These are phyloP conservation scores for Barnettozyma salicaria DNA, from an alignment of 805 yeast species.

Conservation along the genomic window DNA sequence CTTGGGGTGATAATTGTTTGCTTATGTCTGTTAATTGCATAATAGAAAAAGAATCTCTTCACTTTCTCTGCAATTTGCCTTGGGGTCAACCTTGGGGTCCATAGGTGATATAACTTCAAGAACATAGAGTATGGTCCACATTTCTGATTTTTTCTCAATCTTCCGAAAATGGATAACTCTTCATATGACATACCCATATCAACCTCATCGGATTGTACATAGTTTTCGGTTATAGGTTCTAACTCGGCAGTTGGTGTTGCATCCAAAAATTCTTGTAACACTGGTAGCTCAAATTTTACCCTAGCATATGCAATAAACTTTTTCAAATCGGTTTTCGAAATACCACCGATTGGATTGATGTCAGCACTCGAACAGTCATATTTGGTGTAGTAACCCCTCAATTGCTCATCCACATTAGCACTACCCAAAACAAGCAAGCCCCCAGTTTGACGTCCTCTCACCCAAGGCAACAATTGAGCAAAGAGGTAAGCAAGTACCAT, in stretches of 20 bases:
- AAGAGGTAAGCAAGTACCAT: constrained; percentile 92
- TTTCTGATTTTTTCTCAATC: constrained; percentile 83
- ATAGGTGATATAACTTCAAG: constrained; percentile 78
- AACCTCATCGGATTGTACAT: constrained; percentile 92
- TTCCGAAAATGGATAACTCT: constrained; percentile 86
- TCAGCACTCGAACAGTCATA: constrained; percentile 98
- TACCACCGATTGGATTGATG: constrained; percentile 97
- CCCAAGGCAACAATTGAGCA: constrained; percentile 96
- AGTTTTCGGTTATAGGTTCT: constrained; percentile 88
- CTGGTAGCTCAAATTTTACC: constrained; percentile 62
- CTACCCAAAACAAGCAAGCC: constrained; percentile 90
- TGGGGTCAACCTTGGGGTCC: constrained; percentile 84
- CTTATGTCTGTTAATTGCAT: constrained; percentile 93
- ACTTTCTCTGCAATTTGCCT: constrained; percentile 87
- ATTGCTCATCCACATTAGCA: constrained; percentile 95
- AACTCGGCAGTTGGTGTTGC: constrained; percentile 98
- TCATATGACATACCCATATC: constrained; percentile 99
- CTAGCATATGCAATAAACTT: constrained; percentile 79
- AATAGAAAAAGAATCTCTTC: constrained; percentile 84
- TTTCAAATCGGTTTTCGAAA: constrained; percentile 89
- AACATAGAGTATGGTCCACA: constrained; percentile 98
- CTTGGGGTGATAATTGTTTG: constrained; percentile 97
- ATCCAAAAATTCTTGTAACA: constrained; percentile 67
- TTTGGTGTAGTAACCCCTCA: constrained; percentile 92
- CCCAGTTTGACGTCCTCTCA: constrained; percentile 57